Evolutionary conservation across 129 eudicot genomes (phyloP), one percentile per base, ranked within the genome.

Genomic region (Escallonia rubra): DNA sequence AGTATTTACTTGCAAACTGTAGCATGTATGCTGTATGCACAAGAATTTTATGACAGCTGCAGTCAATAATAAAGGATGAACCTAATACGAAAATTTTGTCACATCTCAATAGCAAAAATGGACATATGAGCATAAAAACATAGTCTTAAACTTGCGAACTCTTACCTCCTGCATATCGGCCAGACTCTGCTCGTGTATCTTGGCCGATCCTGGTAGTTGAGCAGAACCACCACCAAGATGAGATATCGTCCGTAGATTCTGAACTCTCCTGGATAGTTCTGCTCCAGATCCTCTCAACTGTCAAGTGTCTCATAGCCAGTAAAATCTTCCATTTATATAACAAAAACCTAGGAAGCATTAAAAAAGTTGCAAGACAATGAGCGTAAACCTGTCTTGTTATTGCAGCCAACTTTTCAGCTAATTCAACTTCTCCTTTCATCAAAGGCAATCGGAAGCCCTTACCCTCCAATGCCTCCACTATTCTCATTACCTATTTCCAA

Each of bases 261-360:
- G 99, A 46, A 93, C 96, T 86, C 99, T 78, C 65, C 96, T 74
- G 55, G 96, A 84, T 46, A 93, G 96, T 74, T 93, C 99, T 74
- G 91, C 96, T 79, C 96, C 96, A 46, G 96, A 87, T 64, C 99
- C 96, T 77, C 89, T 93, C 60, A 89, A 70, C 99, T 93, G 96
- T n/a, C 65, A 72, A 57, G 63, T 41, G 67, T 23, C 53, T 57
- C 13, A 65, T 58, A 57, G 69, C 79, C 65, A 83, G 81, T 57
- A 53, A 39, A 34, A 47, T 65, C 42, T 54, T 34, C 54, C 34
- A 54, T 51, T 15, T 53, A 40, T 43, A 23, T 16, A 42, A 14
- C 13, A 41, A 54, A 45, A 39, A 13, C 16, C 6, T 61, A 47
- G 2, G 41, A 71, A 54, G 46, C 62, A 54, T 58, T 65, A 13